These are phyloP conservation scores for Closterium sp. DNA, from an alignment of 139 green algal species.

Conservation along the genomic window DNA sequence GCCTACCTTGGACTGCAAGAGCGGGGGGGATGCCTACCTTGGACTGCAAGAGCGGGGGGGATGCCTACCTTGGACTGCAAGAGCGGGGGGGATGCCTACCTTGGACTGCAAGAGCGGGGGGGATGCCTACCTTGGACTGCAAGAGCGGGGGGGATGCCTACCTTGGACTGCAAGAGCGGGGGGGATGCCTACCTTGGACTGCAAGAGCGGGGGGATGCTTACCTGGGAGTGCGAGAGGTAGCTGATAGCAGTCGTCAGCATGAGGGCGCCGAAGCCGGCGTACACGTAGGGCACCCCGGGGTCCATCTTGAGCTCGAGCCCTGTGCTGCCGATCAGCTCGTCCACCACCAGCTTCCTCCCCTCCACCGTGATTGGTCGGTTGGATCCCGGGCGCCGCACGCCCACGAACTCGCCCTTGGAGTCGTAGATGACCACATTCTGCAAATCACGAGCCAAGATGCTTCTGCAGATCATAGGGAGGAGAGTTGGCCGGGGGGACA, in stretches of 20 bases:
- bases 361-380: conserved; percentile 81
- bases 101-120: too few species aligned
- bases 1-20: too few species aligned
- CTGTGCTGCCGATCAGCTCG: conserved; percentile 44
- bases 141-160: too few species aligned
- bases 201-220: neutral
- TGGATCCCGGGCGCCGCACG: conserved; percentile 78
- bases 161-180: too few species aligned
- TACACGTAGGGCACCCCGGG: conserved; percentile 95
- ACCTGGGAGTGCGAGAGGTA: conserved; percentile 92
- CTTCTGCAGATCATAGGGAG: conserved; percentile 25
- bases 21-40: too few species aligned
- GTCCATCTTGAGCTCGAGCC: conserved; percentile 67
- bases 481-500: neutral
- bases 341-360: conserved; percentile 81
- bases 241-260: conserved; percentile 90
- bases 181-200: too few species aligned
- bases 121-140: too few species aligned
- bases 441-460: conserved; percentile 85
- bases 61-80: too few species aligned
- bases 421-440: conserved; percentile 88
- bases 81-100: too few species aligned
- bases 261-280: conserved; percentile 83
- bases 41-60: too few species aligned
- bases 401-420: conserved; percentile 86